Evolutionary conservation across 1,139 yeast species (phyloP), one percentile per base, ranked within the genome.

Genomic region (Scheffersomyces stambukii): DNA sequence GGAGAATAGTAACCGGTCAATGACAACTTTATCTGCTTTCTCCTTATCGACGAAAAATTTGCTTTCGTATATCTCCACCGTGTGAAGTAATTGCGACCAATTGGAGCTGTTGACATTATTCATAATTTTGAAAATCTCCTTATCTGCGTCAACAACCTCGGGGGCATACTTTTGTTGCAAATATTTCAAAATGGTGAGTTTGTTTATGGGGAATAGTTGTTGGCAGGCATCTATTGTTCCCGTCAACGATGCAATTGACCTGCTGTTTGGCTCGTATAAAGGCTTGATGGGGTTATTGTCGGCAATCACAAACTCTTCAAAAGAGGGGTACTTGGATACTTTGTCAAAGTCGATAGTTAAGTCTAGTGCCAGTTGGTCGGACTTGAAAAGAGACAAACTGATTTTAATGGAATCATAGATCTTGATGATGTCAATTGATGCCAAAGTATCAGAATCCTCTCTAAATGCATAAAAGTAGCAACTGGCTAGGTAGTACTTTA

Each of bases 121-220:
- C 43, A 65, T 39, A 29, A 64, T 46, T 30, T 52, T 48, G 6
- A 48, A 30, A 20, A 50, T 47, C 37, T 65, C 60, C 33, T 50
- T 42, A 29, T 50, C 43, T 21, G 41, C 36, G 33, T 43, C 46
- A 31, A 60, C 41, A 25, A 38, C 18, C 24, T 42, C 31, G 21
- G 44, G 23, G 23, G 35, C 25, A 23, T 51, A 52, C 25, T 62
- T 60, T 23, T 68, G 48, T 8, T 45, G 32, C 14, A 67, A 45
- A 32, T 57, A 66, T 25, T 59, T 56, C 4, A 45, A 33, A 7
- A 72, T 48, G 0, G 75, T 58, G 9, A 69, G 46, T 24, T 60
- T 65, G 32, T 61, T 70, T 13, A 60, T 54, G 0, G 73, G 64
- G 33, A 58, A 65, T 13, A 73, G 50, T 23, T 55, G 50, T 31